Base-by-base conservation (phyloP, 129 eudicot genomes). In the Heracleum sosnowskyi region DNA sequence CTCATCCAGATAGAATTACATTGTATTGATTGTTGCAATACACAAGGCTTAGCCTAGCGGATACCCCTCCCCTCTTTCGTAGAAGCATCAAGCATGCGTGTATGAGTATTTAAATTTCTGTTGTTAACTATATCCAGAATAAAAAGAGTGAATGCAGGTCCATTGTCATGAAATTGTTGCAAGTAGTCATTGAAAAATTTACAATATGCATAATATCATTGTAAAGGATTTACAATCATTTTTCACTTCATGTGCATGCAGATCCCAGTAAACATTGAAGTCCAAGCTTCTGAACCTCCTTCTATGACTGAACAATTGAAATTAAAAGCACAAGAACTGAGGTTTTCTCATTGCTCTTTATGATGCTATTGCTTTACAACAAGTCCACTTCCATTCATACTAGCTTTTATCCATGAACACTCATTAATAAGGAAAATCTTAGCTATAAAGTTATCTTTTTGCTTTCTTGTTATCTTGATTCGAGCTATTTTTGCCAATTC, bases 291-390 rank as follows among this genome's bases (percentile, higher is more conserved):
- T 39, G 77, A 76, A 62, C 79, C 89, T 81, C 72, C 84, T 49
- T 73, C 41, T 16, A 76, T 85, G 45, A 85, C 91, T n/a, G 97
- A 89, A 86, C 87, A 85, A 81, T 90, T 87, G 49, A 91, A 81
- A 86, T 74, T 83, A 63, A 86, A 86, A 76, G 90, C 91, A 80
- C 90, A 86, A 78, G 89, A 86, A 75, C 46, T 94, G 81, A 91
- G 98, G 98, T 93, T 64, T 64, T 74, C 42, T 79, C 51, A 73
- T 46, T 29, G 51, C 20, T 62, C 46, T 62, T 42, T 71, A 69
- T 62, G 15, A 24, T 37, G 29, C 26, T 69, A 20, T 15, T 51
- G 33, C 60, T 55, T 20, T 60, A 63, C 6, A 3, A 77, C 40
- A 40, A 60, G 68, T 45, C 26, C 16, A 2, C 74, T 69, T 69